These are phyloP conservation scores for Ophiostoma australiae DNA, from an alignment of 2,329 filamentous ascomycete genomes.

Conservation along the genomic window DNA sequence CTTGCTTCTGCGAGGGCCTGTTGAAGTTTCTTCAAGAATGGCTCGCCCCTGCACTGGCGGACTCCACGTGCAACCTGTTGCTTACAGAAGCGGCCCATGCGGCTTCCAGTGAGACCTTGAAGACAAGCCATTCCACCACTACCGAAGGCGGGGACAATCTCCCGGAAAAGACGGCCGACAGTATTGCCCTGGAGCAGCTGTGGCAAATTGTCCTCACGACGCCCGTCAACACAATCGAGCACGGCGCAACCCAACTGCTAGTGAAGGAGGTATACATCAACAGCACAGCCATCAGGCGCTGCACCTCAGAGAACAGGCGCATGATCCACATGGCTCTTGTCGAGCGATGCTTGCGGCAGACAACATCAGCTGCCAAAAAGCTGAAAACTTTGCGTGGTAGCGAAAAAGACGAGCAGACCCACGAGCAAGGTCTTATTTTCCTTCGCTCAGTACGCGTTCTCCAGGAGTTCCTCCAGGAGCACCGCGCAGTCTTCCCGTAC, in stretches of 20 bases:
- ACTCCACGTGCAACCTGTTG: slow-evolving; percentile 42
- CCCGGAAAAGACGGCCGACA: slow-evolving; percentile 43
- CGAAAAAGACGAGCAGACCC: slow-evolving; percentile 37
- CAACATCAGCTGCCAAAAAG: slow-evolving; percentile 57
- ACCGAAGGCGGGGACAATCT: neutral
- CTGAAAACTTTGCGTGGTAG: slow-evolving; percentile 47
- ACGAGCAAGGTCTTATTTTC: slow-evolving; percentile 58
- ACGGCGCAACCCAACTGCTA: slow-evolving; percentile 62
- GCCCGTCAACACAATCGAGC: slow-evolving; percentile 60
- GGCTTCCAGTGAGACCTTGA: neutral
- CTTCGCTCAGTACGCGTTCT: slow-evolving; percentile 64
- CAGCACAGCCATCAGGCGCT: slow-evolving; percentile 46
- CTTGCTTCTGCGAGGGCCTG: slow-evolving; percentile 56
- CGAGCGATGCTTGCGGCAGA: slow-evolving; percentile 65
- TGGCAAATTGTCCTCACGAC: slow-evolving; percentile 77
- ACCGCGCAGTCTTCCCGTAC: slow-evolving; percentile 54
- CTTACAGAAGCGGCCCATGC: slow-evolving; percentile 40
- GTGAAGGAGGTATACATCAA: slow-evolving; percentile 65
- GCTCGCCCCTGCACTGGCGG: slow-evolving; percentile 45
- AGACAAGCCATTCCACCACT: slow-evolving; percentile 34
- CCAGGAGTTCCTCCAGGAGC: slow-evolving; percentile 59
- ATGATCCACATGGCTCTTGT: slow-evolving; percentile 66
- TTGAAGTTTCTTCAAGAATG: slow-evolving; percentile 58
- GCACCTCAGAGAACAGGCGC: slow-evolving; percentile 47
- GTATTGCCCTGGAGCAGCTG: slow-evolving; percentile 61